Conservation (phyloP, 2,329 filamentous ascomycete genomes). For the Colletotrichum lupini region DNA sequence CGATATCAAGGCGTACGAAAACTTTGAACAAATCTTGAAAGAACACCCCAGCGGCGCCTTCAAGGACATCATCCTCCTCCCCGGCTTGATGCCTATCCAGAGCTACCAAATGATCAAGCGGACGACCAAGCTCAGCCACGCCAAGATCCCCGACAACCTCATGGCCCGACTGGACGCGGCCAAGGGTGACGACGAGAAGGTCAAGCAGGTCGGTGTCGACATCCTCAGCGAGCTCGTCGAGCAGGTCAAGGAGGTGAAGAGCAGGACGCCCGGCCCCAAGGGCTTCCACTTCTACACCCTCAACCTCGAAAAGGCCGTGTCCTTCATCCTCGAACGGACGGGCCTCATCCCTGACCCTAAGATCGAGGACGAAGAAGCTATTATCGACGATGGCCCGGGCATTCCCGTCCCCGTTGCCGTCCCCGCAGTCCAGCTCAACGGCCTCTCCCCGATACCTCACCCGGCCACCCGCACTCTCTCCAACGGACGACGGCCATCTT, state of each 20-base stretch:
- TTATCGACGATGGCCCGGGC: constrained; percentile 56
- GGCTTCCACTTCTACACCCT: constrained; percentile 99
- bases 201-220: constrained; percentile 83
- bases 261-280: constrained; percentile 67
- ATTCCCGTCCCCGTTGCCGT: constrained; percentile 52
- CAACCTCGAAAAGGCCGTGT: constrained; percentile 95
- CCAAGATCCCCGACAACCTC: constrained; percentile 78
- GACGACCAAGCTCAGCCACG: constrained; percentile 94
- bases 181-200: constrained; percentile 82
- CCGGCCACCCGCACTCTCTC: constrained; percentile 46
- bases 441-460: constrained; percentile 46
- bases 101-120: constrained; percentile 95
- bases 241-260: constrained; percentile 75
- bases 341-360: constrained; percentile 78
- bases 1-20: constrained; percentile 83
- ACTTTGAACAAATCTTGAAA: constrained; percentile 81
- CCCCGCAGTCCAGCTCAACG: constrained; percentile 64
- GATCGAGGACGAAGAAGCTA: constrained; percentile 63
- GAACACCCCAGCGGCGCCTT: constrained; percentile 87
- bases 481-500: constrained; percentile 73
- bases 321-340: constrained; percentile 88
- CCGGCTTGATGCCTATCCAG: constrained; percentile 97
- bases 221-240: constrained; percentile 87
- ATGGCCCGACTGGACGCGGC: constrained; percentile 77
- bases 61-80: constrained; percentile 88